Percentiles rank a stretch among this genome's conserved stretches.
Conservation (phyloP, 306 rosid genomes). For the Cucumis melo region DNA sequence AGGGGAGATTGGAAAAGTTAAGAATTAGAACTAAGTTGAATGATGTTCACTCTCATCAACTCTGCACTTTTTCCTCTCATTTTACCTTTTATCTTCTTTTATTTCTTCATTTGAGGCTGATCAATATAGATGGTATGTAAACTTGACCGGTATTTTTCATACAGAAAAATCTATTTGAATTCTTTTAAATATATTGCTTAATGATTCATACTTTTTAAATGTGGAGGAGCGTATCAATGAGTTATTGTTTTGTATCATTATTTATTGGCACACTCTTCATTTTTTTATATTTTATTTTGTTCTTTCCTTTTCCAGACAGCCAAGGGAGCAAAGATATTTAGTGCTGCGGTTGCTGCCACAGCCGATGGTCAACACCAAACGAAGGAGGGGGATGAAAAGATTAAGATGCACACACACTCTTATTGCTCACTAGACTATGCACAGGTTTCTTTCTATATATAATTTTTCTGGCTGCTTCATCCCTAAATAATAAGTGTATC, state of each 20-base stretch:
- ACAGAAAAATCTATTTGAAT: background rate
- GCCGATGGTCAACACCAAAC: constrained; percentile 38
- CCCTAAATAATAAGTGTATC: background rate
- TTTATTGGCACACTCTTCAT: background rate
- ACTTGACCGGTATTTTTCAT: background rate
- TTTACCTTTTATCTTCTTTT: background rate
- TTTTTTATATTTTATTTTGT: background rate
- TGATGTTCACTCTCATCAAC: background rate
- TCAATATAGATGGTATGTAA: background rate
- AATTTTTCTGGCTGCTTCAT: background rate
- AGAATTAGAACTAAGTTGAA: background rate
- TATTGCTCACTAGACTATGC: constrained; percentile 78
- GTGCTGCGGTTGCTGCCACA: constrained; percentile 89
- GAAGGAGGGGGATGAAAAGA: constrained; percentile 89
- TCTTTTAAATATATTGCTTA: background rate
- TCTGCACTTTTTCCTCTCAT: background rate
- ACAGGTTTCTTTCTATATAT: constrained; percentile 40
- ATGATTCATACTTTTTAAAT: background rate
- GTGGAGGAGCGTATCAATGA: background rate
- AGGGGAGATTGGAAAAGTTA: background rate
- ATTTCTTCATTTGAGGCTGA: background rate
- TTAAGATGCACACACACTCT: constrained; percentile 91
- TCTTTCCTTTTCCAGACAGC: constrained; percentile 50
- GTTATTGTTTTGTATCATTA: background rate
- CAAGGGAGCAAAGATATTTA: constrained; percentile 84